These are phyloP conservation scores for Madurella mycetomatis DNA, from an alignment of 2,329 filamentous ascomycete genomes.

Conservation along the genomic window DNA sequence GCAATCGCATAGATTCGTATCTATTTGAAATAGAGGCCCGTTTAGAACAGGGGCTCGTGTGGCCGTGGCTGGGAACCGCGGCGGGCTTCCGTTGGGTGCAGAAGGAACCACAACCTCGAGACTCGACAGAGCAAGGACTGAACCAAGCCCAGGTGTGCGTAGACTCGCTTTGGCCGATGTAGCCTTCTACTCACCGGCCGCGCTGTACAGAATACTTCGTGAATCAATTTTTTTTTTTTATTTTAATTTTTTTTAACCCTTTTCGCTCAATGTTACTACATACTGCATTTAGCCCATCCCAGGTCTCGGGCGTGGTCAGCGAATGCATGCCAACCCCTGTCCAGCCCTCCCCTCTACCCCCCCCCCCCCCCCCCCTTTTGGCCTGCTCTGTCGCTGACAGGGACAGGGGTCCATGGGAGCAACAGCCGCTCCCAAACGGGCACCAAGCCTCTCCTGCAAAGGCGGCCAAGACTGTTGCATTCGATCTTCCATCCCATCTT, in stretches of 20 bases:
- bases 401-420: slow-evolving; percentile 9
- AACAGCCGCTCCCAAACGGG: slow-evolving; percentile 20
- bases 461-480: slow-evolving; percentile 18
- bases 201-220: no score
- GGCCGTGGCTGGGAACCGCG: neutral
- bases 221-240: no score
- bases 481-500: slow-evolving; percentile 18
- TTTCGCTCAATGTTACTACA: neutral
- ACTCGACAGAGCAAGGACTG: no score
- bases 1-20: neutral
- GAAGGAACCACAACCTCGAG: no score
- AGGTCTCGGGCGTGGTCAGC: neutral
- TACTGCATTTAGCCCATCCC: no score
- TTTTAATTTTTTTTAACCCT: no score
- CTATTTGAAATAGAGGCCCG: neutral
- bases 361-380: no score
- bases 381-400: slow-evolving; percentile 13
- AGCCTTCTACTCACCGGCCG: no score
- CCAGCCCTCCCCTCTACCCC: neutral
- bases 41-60: neutral
- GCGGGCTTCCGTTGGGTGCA: no score
- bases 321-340: slow-evolving; percentile 1
- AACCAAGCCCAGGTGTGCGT: no score
- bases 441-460: slow-evolving; percentile 21
- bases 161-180: no score